Conservation (phyloP, 148 eudicot species). For the Rhododendron henanense region DNA sequence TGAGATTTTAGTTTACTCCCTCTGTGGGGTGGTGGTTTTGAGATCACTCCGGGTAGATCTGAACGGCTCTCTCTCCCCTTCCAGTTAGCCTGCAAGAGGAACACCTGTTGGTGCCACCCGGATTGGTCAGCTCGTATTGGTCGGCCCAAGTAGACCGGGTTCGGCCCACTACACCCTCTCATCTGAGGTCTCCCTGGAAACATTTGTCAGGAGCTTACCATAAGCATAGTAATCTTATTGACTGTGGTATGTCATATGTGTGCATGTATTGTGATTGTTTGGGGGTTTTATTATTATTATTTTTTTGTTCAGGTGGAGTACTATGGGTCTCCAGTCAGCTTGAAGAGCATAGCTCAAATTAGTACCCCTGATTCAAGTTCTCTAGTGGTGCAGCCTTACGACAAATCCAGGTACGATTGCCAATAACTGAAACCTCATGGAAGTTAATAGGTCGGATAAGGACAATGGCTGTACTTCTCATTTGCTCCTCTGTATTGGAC, state of each 20-base stretch:
- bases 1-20: background rate
- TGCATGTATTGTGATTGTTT: background rate
- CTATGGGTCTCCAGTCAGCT: slow-evolving; percentile 83
- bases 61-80: background rate
- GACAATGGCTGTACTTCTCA: background rate
- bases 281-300: slow-evolving; percentile 5
- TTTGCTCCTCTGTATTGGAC: slow-evolving; percentile 2
- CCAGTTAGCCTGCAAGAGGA: background rate
- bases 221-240: background rate
- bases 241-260: background rate
- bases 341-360: slow-evolving; percentile 95
- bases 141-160: no score
- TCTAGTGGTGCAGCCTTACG: slow-evolving; percentile 78
- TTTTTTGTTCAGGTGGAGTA: slow-evolving; percentile 68
- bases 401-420: slow-evolving; percentile 78
- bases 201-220: background rate
- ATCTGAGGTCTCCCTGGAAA: background rate
- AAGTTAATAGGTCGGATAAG: background rate
- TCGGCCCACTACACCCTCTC: background rate
- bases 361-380: slow-evolving; percentile 88
- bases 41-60: background rate
- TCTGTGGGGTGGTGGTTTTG: background rate
- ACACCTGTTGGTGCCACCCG: background rate
- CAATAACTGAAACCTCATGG: slow-evolving; percentile 8
- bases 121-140: background rate